Evolutionary conservation across 2,329 filamentous ascomycete species (phyloP), one percentile per base, ranked within the genome.

Genomic region (Aureobasidium sp.): DNA sequence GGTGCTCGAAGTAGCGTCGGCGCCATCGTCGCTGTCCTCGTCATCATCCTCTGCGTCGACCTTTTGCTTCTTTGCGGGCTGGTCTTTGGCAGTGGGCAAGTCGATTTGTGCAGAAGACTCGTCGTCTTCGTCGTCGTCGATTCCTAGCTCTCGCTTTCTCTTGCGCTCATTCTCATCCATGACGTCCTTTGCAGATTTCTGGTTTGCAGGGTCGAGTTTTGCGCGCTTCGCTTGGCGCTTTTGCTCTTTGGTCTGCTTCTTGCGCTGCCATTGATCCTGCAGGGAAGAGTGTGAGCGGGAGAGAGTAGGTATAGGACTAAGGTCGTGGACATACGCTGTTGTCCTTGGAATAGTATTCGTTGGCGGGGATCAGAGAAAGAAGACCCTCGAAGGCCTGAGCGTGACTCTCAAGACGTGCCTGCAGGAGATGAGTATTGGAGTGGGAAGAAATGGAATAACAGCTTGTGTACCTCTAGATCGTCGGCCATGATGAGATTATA

Each of bases 201-300:
- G 87, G 71, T 91, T 91, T 67, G 93, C 90, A 29, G 94, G 92
- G 70, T 97, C 90, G 44, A 97, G 83, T 78, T 97, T 97, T 64
- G 89, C 90, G 72, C 87, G 84, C 77, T 91, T 91, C 62, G 91
- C 89, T 67, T 88, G 87, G 65, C 86, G 85, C 64, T 90, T 90
- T 75, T 96, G 84, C 74, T 91, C 89, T 74, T 96, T 96, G 56
- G 91, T 93, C 78, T 97, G 92, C 80, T 97, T 97, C 78, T 94
- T 96, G 72, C 88, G 88, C 74, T 87, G 86, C 91, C 91, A 96
- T 87, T 97, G 91, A 70, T 94, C 89, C 91, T 96, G 71, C 65
- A 25, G 22, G 41, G 64, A 41, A 63, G 56, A 65, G 67, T 62
- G 69, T 64, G 62, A 42, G 55, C 22, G 22, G 42, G 29, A 22